Percentiles rank a stretch among this genome's conserved stretches.
These are phyloP conservation scores for Rhytidhysteron rufulum DNA, from an alignment of 2,329 filamentous ascomycete genomes.

Conservation along the genomic window DNA sequence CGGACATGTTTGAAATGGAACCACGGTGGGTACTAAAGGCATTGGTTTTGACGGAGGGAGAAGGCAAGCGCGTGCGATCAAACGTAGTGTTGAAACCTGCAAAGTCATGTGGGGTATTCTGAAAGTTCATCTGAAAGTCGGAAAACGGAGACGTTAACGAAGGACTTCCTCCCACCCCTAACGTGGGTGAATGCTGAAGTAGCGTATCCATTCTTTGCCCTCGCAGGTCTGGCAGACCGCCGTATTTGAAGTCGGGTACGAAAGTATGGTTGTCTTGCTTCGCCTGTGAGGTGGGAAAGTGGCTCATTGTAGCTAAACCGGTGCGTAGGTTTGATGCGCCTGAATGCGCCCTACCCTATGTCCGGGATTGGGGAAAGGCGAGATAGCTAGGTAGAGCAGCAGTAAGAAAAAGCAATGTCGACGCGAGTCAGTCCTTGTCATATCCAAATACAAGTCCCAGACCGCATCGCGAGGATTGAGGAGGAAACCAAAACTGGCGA, in stretches of 20 bases:
- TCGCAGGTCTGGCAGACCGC: slow-evolving; percentile 6
- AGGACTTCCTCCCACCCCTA: not conserved
- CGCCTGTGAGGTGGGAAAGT: slow-evolving; percentile 3
- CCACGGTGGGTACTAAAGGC: slow-evolving; percentile 21
- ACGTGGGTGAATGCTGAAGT: slow-evolving; percentile 5
- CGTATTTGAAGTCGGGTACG: slow-evolving; percentile 5
- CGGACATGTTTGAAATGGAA: slow-evolving; percentile 29
- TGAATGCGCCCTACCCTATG: slow-evolving; percentile 2
- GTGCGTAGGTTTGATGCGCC: not conserved
- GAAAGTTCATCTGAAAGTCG: slow-evolving; percentile 1
- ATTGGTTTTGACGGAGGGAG: not conserved
- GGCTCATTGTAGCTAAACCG: slow-evolving; percentile 5
- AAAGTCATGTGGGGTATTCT: slow-evolving; percentile 1
- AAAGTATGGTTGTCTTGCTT: slow-evolving; percentile 5
- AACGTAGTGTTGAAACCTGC: not conserved
- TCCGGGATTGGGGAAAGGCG: not conserved
- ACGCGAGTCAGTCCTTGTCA: not conserved
- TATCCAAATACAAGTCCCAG: not conserved
- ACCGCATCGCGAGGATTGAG: not conserved
- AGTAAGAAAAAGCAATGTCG: not conserved
- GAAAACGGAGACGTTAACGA: not conserved
- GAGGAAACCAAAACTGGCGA: not conserved
- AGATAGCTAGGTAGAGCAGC: not conserved
- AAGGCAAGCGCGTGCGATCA: slow-evolving; percentile 1
- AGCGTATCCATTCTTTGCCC: slow-evolving; percentile 7